phyloP scores from a whole-genome alignment of 2,329 filamentous ascomycete genomes.

The Pseudogymnoascus sp. region DNA sequence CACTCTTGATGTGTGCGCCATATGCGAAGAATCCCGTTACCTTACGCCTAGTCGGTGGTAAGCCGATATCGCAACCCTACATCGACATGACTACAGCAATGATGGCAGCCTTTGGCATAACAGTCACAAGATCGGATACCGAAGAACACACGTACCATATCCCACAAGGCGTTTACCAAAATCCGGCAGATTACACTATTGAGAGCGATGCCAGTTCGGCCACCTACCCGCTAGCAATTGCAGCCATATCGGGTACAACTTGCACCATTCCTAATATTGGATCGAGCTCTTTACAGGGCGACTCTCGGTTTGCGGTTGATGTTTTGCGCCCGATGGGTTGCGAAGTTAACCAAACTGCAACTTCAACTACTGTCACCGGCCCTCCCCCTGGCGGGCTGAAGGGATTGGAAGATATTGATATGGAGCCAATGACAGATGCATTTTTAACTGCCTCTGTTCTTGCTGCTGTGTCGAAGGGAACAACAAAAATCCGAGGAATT shows the following conservation, averaged over 20 bases:
- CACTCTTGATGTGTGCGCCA: conserved; percentile 90
- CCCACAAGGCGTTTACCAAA: conserved; percentile 72
- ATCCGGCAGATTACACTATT: conserved; percentile 77
- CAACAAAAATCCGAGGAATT: conserved; percentile 84
- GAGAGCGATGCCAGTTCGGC: conserved; percentile 98
- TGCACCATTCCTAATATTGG: conserved; percentile 97
- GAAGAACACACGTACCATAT: conserved; percentile 93
- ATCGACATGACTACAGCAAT: conserved; percentile 99
- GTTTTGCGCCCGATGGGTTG: conserved; percentile 92
- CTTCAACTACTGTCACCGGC: conserved; percentile 86
- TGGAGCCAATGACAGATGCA: conserved; percentile 99
- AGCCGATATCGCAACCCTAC: conserved; percentile 92
- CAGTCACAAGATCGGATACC: conserved; percentile 64
- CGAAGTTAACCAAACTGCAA: conserved; percentile 71
- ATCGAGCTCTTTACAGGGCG: conserved; percentile 82
- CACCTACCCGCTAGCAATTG: conserved; percentile 88
- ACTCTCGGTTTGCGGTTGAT: conserved; percentile 87
- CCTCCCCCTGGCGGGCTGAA: conserved; percentile 66
- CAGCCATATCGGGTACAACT: conserved; percentile 89
- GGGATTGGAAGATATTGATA: conserved; percentile 76
- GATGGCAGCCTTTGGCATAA: conserved; percentile 88
- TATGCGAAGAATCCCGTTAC: conserved; percentile 94
- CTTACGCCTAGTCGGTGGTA: conserved; percentile 83
- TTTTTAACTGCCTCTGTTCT: conserved; percentile 93
- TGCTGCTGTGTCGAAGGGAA: conserved; percentile 76